A percentile compares a stretch with the other conserved stretches of the same genome.
Conservation (phyloP, 1,284 basidiomycete species). For the Cryptococcus sp. region DNA sequence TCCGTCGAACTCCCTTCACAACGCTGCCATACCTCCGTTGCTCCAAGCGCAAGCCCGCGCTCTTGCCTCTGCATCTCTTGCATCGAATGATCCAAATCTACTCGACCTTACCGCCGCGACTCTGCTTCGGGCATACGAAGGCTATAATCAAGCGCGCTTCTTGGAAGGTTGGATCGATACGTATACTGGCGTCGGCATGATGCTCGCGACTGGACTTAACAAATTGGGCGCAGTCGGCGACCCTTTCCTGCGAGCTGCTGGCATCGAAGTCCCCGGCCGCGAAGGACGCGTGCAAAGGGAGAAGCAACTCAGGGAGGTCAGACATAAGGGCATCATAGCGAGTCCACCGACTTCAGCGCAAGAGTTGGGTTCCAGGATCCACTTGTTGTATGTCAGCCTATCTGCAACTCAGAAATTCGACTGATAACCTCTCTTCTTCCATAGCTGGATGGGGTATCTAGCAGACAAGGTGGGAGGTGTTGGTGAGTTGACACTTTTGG, state of each 20-base stretch:
- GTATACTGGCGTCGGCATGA: constrained; percentile 21
- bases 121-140: constrained; percentile 25
- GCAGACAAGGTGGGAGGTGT: constrained; percentile 23
- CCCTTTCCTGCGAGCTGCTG: constrained; percentile 16
- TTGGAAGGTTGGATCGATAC: constrained; percentile 46
- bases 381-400: constrained; percentile 42
- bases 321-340: constrained; percentile 31
- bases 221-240: constrained; percentile 38
- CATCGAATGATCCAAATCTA: constrained; percentile 33
- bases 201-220: constrained; percentile 35
- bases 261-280: constrained; percentile 1
- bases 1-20: constrained; percentile 20
- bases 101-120: constrained; percentile 42
- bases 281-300: constrained; percentile 22
- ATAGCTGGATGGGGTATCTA: constrained; percentile 45
- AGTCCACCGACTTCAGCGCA: constrained; percentile 19
- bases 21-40: constrained; percentile 15
- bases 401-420: background rate
- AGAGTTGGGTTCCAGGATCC: constrained; percentile 41
- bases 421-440: background rate
- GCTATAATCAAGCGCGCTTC: constrained; percentile 33
- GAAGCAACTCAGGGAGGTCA: constrained; percentile 20
- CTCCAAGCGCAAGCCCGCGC: constrained; percentile 29
- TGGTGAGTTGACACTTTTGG: constrained; percentile 13
- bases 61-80: constrained; percentile 27